Base-by-base conservation (phyloP, 1,284 basidiomycete species). In the Trichosporon ovoides region DNA sequence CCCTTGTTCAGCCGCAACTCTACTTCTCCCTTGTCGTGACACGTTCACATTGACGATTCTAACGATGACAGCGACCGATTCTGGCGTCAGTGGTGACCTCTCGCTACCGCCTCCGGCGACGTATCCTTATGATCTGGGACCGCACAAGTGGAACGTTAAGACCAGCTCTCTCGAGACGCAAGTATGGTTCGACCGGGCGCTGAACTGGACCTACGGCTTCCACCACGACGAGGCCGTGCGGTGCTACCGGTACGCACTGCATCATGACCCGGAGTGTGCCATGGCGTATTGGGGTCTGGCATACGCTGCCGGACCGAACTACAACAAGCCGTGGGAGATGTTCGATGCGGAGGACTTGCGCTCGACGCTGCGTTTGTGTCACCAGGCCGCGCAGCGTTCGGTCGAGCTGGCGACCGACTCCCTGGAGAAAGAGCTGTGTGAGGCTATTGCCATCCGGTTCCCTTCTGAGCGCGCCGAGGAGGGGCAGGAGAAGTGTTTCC, bases 241-340 rank as follows among this genome's bases (percentile, higher is more conserved):
- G 11, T 76, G 74, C 52, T 73, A 73, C 56, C 36, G 60, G 20
- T 65, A 71, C 40, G 68, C 67, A 10, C 46, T 69, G 6, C 37
- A 54, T 4, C 59, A 59, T 28, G 74, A 76, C 57, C 62, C 63
- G 2, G 7, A 46, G 2, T 68, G 65, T 31, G 65, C 65, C 7
- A 70, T 73, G 65, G 70, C 66, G 6, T 66, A 70, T 38, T 76
- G 74, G 74, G 74, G 71, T 2, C 48, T 73, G 16, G 71, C 71
- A 3, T 74, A 73, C 40, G 64, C 71, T 14, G 52, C 60, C 0
- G 73, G 73, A 13, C 69, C 72, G 1, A 74, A 76, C 48, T 76
- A 76, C 65, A 74, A 74, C 66, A 71, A 73, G 60, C 49, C 63
- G 2, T 74, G 63, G 56, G 58, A 61, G 28, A 35, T 58, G 46